Evolutionary conservation across 2,329 filamentous ascomycete species (phyloP).

Genomic region (Trichoderma asperellum): DNA sequence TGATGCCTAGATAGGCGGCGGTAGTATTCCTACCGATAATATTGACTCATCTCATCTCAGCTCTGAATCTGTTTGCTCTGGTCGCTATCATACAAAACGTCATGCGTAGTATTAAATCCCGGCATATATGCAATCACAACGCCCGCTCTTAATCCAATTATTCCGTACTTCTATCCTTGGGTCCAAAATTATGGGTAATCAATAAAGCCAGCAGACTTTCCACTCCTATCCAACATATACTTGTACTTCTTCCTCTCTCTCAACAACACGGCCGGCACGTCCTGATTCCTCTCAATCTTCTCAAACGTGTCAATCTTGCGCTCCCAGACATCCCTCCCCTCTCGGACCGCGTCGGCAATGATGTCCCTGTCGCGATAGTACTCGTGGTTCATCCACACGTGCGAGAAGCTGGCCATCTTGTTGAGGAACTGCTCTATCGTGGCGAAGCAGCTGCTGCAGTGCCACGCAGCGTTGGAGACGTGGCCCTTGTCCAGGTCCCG

Average conservation of each 20-base stretch:
- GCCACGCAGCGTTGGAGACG: conserved; percentile 59
- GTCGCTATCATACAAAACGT: not conserved
- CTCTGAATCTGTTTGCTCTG: not conserved
- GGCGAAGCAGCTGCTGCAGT: conserved; percentile 64
- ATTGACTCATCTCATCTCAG: not conserved
- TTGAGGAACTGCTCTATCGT: conserved; percentile 58
- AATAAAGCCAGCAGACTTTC: conserved; percentile 51
- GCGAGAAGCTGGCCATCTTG: conserved; percentile 62
- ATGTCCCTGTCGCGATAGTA: conserved; percentile 51
- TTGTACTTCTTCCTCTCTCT: conserved; percentile 46
- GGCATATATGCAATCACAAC: not conserved
- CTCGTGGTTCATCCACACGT: conserved; percentile 56
- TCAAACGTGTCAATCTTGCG: conserved; percentile 52
- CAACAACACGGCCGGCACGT: conserved; percentile 56
- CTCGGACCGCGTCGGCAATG: conserved; percentile 56
- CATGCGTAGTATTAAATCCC: not conserved
- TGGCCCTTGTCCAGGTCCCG: conserved; percentile 49
- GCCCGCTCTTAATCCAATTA: too few relatives aligned
- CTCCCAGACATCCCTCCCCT: conserved; percentile 60
- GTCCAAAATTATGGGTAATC: conserved; percentile 47
- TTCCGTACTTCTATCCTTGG: too few relatives aligned
- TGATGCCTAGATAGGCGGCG: not conserved
- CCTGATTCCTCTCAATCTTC: conserved; percentile 53
- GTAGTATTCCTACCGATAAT: not conserved
- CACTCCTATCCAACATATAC: conserved; percentile 53